These are phyloP conservation scores for Prunus campanulata DNA, from an alignment of 306 rosid species.

Conservation along the genomic window DNA sequence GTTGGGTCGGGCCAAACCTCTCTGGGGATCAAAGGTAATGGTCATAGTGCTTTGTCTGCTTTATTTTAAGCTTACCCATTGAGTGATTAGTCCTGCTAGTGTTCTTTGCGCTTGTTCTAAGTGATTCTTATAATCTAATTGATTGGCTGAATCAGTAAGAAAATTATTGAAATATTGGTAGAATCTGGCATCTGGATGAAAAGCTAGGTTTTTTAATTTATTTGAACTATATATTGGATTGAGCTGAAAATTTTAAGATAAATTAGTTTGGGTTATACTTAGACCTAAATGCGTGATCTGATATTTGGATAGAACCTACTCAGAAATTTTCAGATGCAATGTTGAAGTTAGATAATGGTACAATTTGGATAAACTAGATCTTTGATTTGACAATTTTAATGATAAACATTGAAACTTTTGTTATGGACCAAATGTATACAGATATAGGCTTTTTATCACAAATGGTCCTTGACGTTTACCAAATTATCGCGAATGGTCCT, in stretches of 20 bases:
- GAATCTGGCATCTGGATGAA: background rate
- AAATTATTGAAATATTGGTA: background rate
- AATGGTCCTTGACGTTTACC: no score
- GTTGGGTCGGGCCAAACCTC: constrained; percentile 98
- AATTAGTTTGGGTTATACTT: background rate
- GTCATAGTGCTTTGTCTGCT: background rate
- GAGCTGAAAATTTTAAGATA: background rate
- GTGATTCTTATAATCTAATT: background rate
- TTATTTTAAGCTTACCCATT: background rate
- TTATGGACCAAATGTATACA: background rate
- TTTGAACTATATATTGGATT: background rate
- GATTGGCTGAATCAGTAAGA: background rate
- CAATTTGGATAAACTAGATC: background rate
- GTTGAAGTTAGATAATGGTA: background rate
- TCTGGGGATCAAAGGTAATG: constrained; percentile 84
- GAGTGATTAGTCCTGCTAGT: background rate
- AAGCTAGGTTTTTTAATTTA: background rate
- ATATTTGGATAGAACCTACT: background rate
- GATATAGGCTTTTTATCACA: background rate
- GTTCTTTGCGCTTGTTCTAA: no score
- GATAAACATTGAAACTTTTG: background rate
- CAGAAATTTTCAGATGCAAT: background rate
- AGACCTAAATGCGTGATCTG: background rate
- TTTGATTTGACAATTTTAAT: background rate
- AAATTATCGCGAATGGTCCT: no score